Evolutionary conservation across 768 basidiomycete genomes (phyloP), one percentile per base, ranked within the genome.

Genomic region (Cytidiella melzeri): DNA sequence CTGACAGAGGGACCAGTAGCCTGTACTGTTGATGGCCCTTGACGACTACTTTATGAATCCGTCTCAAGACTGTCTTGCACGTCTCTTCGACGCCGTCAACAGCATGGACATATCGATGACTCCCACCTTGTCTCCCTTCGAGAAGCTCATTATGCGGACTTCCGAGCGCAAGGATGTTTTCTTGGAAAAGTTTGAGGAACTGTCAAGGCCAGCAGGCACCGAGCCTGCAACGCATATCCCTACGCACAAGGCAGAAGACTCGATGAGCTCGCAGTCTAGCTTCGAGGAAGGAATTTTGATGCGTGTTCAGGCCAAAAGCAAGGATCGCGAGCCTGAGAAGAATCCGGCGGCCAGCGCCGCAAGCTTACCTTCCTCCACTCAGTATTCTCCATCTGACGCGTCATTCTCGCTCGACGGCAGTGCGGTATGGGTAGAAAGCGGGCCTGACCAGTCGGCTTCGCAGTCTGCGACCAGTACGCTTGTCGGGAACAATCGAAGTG

Each of bases 91-190:
- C 56, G 83, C 93, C 4, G 84, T 97, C 54, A 98, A 98, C 64
- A 81, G 87, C 5, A 91, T 98, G 79, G 82, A 95, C 60, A 72
- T 91, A 18, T 76, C 83, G n/a, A 76, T 73, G 7, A 82, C 88
- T 21, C 96, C 96, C 2, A 64, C 71, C 4, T 71, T 99, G 39
- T 84, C 83, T 4, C 81, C 89, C 24, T 71, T 76, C 54, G 96
- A 99, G 69, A 92, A 91, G 57, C 70, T 92, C 47, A 76, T 99
- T 50, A 83, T 97, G 77, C 87, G 94, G 24, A 77, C 82, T 1
- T 90, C 87, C 12, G 94, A 98, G 52, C 79, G 92, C 26, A 92
- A 90, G 63, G 94, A 97, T 62, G 76, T 96, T 39, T 94, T 98
- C 62, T 72, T 82, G 18, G 94, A 97, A 59, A 90, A 88, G 65